Evolutionary conservation across 1,284 basidiomycete species (phyloP).

Genomic region (Trichosporon faecale): DNA sequence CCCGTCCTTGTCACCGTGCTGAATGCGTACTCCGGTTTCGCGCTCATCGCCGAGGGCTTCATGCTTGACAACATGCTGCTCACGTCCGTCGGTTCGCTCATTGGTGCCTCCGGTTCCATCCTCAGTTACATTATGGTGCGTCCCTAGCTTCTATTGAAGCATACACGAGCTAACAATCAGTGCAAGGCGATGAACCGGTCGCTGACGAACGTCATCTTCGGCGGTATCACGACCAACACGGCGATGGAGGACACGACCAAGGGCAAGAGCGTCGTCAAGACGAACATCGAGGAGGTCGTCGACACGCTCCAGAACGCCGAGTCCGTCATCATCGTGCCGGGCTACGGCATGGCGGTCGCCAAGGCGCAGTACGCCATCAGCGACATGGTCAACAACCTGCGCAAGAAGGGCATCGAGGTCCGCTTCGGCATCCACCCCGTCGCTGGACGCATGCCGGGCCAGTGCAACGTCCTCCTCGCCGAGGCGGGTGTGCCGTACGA

Average conservation of each 20-base stretch:
- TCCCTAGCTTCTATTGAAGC: neutral
- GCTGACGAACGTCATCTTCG: conserved; percentile 47
- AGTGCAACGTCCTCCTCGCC: conserved; percentile 79
- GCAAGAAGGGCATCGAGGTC: conserved; percentile 69
- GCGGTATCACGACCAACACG: conserved; percentile 64
- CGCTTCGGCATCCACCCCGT: conserved; percentile 52
- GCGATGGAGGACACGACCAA: conserved; percentile 66
- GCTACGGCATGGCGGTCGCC: conserved; percentile 81
- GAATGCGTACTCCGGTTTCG: conserved; percentile 85
- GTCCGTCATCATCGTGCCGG: conserved; percentile 79
- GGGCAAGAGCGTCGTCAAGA: conserved; percentile 67
- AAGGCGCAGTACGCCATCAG: conserved; percentile 83
- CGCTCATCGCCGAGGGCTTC: conserved; percentile 85
- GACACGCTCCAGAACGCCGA: conserved; percentile 72
- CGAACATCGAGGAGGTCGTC: conserved; percentile 69
- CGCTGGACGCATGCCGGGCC: conserved; percentile 52
- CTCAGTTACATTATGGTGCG: conserved; percentile 82
- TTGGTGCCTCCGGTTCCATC: conserved; percentile 82
- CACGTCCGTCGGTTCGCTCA: conserved; percentile 73
- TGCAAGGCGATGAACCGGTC: conserved; percentile 76
- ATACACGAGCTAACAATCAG: conserved; percentile 50
- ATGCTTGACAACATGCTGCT: conserved; percentile 81
- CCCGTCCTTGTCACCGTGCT: conserved; percentile 82
- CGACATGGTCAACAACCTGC: conserved; percentile 68
- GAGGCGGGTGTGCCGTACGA: conserved; percentile 85